Base-by-base conservation (phyloP, 2,329 filamentous ascomycete species). In the Cylindrodendrum hubeiense region DNA sequence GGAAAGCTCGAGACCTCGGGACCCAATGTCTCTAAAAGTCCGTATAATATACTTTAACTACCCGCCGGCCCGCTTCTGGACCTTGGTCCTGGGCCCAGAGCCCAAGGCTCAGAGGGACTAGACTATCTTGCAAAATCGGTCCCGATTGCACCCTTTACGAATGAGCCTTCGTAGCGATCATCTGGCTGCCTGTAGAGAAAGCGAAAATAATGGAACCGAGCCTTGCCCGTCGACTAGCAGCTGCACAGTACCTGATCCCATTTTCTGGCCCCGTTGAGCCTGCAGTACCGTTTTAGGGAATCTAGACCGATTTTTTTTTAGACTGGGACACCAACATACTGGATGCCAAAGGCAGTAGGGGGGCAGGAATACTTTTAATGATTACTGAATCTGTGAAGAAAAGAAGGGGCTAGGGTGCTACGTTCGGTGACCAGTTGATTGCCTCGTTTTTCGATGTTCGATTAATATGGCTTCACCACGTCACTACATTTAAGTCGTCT, bases 11-110 rank as follows among this genome's bases (percentile, higher is more conserved):
- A 50, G 47, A 8, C 4, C 26, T 7, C n/a, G 24, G 24, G 46
- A 6, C 24, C 24, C 9, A 49, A 30, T 49, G n/a, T 19, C 26
- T 22, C 12, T 19, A 3, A 30, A 30, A 49, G 28, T 33, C 17
- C 33, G 12, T 17, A 5, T 15, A 19, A 33, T 12, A 50, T 33
- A 15, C n/a, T 33, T 50, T 50, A 15, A 8, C 47, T 19, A 30
- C 28, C 10, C 28, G n/a, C 26, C 47, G 47, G 47, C 26, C 47
- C 47, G 47, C 47, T 50, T 50, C 47, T 50, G 19, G 47, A 19
- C 26, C 26, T 10, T 19, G 15, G 24, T 47, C 15, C 15, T 19
- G 44, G 22, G 13, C 43, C 13, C n/a, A 15, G 44, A 21, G 17
- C 17, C 46, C 46, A 37, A 37, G 34, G 10, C 33, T 13, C 15